Evolutionary conservation across 2,329 filamentous ascomycete genomes (phyloP), one percentile per base, ranked within the genome.

Genomic region (Phyllosticta paracitricarpa): DNA sequence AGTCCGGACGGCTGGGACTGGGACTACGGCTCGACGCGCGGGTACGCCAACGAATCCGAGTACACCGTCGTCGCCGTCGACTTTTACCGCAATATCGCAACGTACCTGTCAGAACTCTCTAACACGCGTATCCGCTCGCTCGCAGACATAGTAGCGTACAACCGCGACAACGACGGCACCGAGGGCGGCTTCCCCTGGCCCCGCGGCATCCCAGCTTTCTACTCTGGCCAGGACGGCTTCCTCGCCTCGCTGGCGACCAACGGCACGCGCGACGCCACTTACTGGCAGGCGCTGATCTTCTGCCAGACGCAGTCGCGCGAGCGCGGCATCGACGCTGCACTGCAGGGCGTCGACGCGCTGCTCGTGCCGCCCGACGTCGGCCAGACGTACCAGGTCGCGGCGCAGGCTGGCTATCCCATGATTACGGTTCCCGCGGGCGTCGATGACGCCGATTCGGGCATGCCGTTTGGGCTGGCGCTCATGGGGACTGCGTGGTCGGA

Each of bases 321-420:
- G 62, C 78, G 84, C 7, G 89, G 87, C 4, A 90, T 91, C 62
- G 83, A 92, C 66, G 82, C 83, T 10, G 88, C 87, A 2, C 77
- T 91, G 6, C 69, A 71, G 2, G 65, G 72, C 22, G 75, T 91
- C 1, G 80, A 84, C 61, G 88, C 82, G 1, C 76, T 91, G 2
- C 77, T 92, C 1, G 85, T 89, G 0, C 88, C 88, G 4, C 79
- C 86, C 0, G 84, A 88, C 67, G 84, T 87, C 2, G 87, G 81
- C 0, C 85, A 89, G 70, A 82, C 82, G 3, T 84, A 84, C 64
- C 84, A 89, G 72, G 82, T 89, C 63, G 85, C 87, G 0, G 88
- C 89, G 0, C 87, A 91, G 73, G 89, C 88, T 7, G 87, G 88
- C 0, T 91, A 91, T 68, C 88, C 88, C 0, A 80, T 89, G 68